Percentiles rank a stretch among this genome's conserved stretches.
Evolutionary conservation across 257 asterid species (phyloP).

Genomic region (Ilex asprella): DNA sequence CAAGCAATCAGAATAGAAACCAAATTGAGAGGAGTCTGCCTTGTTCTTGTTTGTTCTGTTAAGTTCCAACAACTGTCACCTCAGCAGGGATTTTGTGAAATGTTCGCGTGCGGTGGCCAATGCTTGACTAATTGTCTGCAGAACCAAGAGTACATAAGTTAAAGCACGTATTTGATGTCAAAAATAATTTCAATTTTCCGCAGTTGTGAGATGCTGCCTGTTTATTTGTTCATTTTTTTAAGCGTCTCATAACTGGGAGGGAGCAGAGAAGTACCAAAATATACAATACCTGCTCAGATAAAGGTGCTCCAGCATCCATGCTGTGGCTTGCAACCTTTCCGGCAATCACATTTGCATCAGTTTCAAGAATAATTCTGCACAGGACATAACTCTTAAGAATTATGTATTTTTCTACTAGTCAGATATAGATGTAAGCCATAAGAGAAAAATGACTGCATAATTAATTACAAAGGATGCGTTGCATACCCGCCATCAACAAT

Average conservation of each 20-base stretch:
- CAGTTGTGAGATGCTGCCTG: too few species aligned
- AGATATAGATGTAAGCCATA: too few species aligned
- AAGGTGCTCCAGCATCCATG: slow-evolving; percentile 27
- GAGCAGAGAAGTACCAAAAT: background rate
- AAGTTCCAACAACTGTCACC: slow-evolving; percentile 23
- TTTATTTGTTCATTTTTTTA: background rate
- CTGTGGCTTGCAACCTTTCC: slow-evolving; percentile 35
- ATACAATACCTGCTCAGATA: slow-evolving; percentile 32
- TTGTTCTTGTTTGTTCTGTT: too few species aligned
- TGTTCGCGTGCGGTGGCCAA: slow-evolving; percentile 74
- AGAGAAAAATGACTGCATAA: too few species aligned
- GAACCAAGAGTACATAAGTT: slow-evolving; percentile 6
- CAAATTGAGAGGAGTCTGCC: too few species aligned
- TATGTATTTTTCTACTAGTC: too few species aligned
- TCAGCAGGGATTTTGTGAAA: slow-evolving; percentile 59
- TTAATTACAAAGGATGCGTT: background rate
- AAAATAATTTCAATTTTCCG: too few species aligned
- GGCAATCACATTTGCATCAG: slow-evolving; percentile 34
- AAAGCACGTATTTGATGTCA: background rate
- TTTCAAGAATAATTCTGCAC: slow-evolving; percentile 35
- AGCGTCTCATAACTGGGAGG: too few species aligned
- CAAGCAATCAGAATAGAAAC: too few species aligned
- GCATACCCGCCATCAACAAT: slow-evolving; percentile 81
- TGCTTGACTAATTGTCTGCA: slow-evolving; percentile 74
- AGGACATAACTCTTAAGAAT: background rate